Evolutionary conservation across 345 rosid species (phyloP).

Genomic region (Bretschneidera sinensis): DNA sequence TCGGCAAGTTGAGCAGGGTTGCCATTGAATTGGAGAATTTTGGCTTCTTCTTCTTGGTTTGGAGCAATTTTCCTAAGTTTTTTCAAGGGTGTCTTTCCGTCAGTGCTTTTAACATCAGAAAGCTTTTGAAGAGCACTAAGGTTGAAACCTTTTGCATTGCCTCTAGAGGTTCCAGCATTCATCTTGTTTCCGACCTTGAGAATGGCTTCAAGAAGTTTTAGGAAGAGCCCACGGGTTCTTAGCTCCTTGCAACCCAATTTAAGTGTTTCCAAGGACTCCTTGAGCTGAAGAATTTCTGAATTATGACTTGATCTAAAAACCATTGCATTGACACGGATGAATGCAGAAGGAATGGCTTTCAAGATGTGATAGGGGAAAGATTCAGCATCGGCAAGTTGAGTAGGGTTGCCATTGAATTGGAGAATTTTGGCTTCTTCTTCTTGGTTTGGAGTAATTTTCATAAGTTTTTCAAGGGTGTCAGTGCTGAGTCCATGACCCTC

Average conservation of each 20-base stretch:
- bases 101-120: conserved; percentile 66
- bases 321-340: conserved; percentile 52
- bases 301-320: conserved; percentile 63
- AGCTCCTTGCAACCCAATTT: conserved; percentile 63
- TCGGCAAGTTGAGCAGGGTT: conserved; percentile 47
- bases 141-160: conserved; percentile 78
- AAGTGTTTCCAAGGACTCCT: conserved; percentile 49
- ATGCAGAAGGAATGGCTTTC: conserved; percentile 66
- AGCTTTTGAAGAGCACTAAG: conserved; percentile 60
- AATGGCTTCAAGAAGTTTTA: conserved; percentile 79
- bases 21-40: conserved; percentile 54
- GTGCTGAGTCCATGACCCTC: conserved; percentile 46
- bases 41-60: conserved; percentile 54
- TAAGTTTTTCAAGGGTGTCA: conserved; percentile 73
- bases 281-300: conserved; percentile 52
- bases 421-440: conserved; percentile 62
- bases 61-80: conserved; percentile 66
- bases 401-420: conserved; percentile 43
- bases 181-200: conserved; percentile 80
- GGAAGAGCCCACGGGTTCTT: conserved; percentile 58
- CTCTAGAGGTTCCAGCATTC: conserved; percentile 89
- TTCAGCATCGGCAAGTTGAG: conserved; percentile 68
- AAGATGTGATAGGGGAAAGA: conserved; percentile 55
- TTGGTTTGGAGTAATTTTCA: conserved; percentile 56
- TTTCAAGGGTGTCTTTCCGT: conserved; percentile 75